These are phyloP conservation scores for Aegilops speltoides DNA, from an alignment of 176 grass and related monocot genomes.

Conservation along the genomic window DNA sequence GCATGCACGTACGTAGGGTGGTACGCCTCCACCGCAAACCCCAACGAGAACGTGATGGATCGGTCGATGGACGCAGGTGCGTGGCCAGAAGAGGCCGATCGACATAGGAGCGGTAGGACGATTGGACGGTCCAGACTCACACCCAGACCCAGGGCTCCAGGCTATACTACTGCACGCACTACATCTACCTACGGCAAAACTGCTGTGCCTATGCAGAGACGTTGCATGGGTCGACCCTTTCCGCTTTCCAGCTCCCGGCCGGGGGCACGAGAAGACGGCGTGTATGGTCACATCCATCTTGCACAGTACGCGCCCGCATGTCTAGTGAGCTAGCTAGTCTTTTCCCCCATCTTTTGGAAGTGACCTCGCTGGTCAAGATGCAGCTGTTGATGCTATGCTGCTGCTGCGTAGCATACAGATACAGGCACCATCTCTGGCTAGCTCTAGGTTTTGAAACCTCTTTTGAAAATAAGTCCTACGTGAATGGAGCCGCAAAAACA, in stretches of 20 bases:
- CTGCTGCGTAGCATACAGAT: too few species aligned
- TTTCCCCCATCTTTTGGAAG: too few species aligned
- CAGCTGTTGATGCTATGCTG: not conserved
- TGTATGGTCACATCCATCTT: not conserved
- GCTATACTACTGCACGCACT: not conserved
- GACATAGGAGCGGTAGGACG: not conserved
- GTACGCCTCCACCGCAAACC: not conserved
- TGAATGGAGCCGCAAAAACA: not conserved
- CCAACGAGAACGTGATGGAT: not conserved
- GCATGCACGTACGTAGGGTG: not conserved
- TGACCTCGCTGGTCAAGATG: not conserved
- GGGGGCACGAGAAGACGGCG: not conserved
- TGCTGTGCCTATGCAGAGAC: not conserved
- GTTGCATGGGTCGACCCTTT: not conserved
- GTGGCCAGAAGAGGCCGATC: not conserved
- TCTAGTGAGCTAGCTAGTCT: not conserved
- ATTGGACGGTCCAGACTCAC: not conserved
- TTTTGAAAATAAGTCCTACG: too few species aligned
- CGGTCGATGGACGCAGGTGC: not conserved
- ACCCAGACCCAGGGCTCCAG: not conserved
- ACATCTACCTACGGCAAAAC: not conserved
- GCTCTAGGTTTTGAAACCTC: not conserved
- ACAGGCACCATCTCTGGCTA: not conserved
- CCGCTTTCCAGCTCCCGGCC: not conserved
- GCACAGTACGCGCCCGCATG: not conserved